Conservation (phyloP, 2,329 filamentous ascomycete genomes). For the Trichophyton rubrum region DNA sequence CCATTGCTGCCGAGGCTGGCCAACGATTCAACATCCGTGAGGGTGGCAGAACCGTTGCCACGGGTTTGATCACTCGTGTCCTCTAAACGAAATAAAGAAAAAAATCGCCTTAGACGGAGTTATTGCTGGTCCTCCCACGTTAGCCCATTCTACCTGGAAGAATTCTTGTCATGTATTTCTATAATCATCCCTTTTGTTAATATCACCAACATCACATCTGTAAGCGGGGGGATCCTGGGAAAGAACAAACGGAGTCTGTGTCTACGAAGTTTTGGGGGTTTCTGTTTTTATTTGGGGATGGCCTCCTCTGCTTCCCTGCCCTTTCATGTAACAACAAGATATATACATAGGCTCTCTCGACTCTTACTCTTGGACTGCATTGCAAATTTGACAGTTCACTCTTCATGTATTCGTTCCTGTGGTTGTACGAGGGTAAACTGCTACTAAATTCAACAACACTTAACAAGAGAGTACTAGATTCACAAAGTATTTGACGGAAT, state of each 20-base stretch:
- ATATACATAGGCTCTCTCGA: constrained; percentile 12
- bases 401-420: not conserved
- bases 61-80: constrained; percentile 68
- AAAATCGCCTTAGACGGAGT: constrained; percentile 4
- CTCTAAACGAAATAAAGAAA: constrained; percentile 25
- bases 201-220: constrained; percentile 1
- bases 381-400: not conserved
- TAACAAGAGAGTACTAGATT: too few species aligned
- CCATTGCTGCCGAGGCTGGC: constrained; percentile 76
- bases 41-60: constrained; percentile 80
- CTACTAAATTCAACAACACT: too few species aligned
- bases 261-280: constrained; percentile 10
- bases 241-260: constrained; percentile 11
- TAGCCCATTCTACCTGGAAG: not conserved
- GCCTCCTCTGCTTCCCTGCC: not conserved
- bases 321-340: constrained; percentile 5
- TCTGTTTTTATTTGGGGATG: constrained; percentile 2
- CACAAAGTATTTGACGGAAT: not conserved
- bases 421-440: too few species aligned
- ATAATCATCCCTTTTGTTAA: constrained; percentile 5
- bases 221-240: constrained; percentile 8
- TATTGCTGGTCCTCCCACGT: not conserved
- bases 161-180: constrained; percentile 2
- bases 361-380: constrained; percentile 7
- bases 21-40: constrained; percentile 98